Base-by-base conservation (phyloP, 805 yeast genomes). In the Lachancea dasiensis region DNA sequence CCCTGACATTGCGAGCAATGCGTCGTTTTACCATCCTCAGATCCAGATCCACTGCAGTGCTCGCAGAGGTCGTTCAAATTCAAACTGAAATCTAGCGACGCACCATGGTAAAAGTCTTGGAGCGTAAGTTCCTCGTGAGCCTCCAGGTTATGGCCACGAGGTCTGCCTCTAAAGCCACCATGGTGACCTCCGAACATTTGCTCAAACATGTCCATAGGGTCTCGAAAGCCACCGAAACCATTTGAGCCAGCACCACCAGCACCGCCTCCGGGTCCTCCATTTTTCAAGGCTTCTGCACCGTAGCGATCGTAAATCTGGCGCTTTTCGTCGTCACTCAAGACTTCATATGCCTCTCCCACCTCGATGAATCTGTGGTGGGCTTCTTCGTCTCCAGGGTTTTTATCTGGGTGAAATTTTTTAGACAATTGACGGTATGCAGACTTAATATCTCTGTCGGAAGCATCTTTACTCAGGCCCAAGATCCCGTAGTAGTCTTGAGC, bases 401-500 rank as follows among this genome's bases (percentile, higher is more conserved):
- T 90, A 62, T 90, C 98, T 2, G 98, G 98, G 56, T 90, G 98
- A 61, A 75, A 86, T 55, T 84, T 84, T 58, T 86, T 81, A 48
- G 89, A 79, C 46, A 90, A 64, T 39, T 76, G 73, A 48, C 95
- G 68, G 58, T 89, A 89, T 0, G 96, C 95, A 36, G 79, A 73
- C 56, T 85, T 86, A 63, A 89, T 85, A 39, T 86, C 87, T 48
- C 73, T 79, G 17, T 86, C 95, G 36, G 71, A 70, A 0, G 96
- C 95, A 48, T 70, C 67, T 44, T 69, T 73, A 8, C 69, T 52
- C 4, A 92, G 71, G 0, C 94, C 97, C 8, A 90, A 68, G 5
- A 87, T 70, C 52, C 64, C 47, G 44, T 79, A 77, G 49, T 68
- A 77, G 47, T 78, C 81, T 37, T 63, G 61, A 5, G 64, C 69